Evolutionary conservation across 208 protist genomes (phyloP).

Genomic region (Trypanosoma theileri): DNA sequence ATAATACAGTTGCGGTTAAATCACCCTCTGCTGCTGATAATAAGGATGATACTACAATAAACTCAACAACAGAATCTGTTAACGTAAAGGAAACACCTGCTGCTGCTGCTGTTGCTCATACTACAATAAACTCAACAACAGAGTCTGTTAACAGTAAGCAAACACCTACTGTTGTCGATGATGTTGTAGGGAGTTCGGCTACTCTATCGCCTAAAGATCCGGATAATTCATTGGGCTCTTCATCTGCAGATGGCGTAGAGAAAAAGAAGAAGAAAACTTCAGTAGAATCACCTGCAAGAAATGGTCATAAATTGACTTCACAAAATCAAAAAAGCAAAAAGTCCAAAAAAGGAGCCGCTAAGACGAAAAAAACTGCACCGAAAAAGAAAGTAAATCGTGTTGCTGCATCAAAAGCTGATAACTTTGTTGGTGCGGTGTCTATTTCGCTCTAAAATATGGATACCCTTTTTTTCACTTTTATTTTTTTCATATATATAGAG

Average conservation of each 20-base stretch:
- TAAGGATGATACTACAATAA: too few relatives aligned
- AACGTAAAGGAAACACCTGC: too few relatives aligned
- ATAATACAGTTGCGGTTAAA: too few relatives aligned
- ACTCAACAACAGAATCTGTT: too few relatives aligned
- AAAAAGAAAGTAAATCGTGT: neutral
- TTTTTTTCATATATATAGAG: neutral
- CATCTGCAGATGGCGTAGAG: neutral
- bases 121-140: too few relatives aligned
- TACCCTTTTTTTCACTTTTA: neutral
- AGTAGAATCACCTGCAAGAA: neutral
- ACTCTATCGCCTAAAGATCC: too few relatives aligned
- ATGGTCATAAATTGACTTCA: neutral
- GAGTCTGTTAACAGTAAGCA: too few relatives aligned
- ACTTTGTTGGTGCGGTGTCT: neutral
- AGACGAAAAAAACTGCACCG: neutral
- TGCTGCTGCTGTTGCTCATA: too few relatives aligned
- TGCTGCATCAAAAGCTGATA: neutral
- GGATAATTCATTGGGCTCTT: too few relatives aligned
- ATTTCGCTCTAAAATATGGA: neutral
- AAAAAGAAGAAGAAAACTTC: neutral
- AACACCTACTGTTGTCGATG: too few relatives aligned
- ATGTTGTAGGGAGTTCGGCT: too few relatives aligned
- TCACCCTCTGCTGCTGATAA: too few relatives aligned
- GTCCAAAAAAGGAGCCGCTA: neutral
- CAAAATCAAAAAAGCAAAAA: neutral